Conservation (phyloP, 257 asterid species). For the Solanum chiquidenum region DNA sequence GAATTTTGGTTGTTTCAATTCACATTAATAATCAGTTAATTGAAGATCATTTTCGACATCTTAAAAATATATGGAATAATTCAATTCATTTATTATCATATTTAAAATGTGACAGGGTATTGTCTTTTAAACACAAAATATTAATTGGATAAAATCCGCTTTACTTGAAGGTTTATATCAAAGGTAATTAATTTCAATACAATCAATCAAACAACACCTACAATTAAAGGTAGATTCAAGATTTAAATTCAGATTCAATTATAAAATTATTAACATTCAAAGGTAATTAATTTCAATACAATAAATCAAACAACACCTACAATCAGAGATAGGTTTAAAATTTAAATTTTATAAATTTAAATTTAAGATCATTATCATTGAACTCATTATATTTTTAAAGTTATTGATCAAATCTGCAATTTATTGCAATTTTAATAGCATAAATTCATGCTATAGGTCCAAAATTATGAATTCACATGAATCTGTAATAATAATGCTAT, state of each 20-base stretch:
- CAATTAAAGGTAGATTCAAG: neutral
- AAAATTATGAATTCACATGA: neutral
- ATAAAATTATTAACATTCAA: too few species aligned
- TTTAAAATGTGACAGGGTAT: neutral
- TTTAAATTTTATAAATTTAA: too few species aligned
- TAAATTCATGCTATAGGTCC: neutral
- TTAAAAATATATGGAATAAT: neutral
- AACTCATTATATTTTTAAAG: neutral
- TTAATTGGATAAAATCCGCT: neutral
- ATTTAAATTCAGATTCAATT: neutral
- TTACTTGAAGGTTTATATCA: neutral
- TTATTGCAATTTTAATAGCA: neutral
- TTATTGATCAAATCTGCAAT: neutral
- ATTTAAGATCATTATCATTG: neutral
- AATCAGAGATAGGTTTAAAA: neutral
- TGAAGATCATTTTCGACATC: neutral
- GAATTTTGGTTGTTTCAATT: neutral
- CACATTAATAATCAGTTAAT: neutral
- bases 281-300: neutral
- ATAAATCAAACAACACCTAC: neutral
- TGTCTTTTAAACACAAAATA: neutral
- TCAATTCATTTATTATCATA: neutral
- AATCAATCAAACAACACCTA: neutral
- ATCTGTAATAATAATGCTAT: too few species aligned
- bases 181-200: neutral